Percentiles rank a stretch among this genome's conserved stretches.
Evolutionary conservation across 108 stramenopile species (phyloP).

Genomic region (Cyclotella kingstonii): DNA sequence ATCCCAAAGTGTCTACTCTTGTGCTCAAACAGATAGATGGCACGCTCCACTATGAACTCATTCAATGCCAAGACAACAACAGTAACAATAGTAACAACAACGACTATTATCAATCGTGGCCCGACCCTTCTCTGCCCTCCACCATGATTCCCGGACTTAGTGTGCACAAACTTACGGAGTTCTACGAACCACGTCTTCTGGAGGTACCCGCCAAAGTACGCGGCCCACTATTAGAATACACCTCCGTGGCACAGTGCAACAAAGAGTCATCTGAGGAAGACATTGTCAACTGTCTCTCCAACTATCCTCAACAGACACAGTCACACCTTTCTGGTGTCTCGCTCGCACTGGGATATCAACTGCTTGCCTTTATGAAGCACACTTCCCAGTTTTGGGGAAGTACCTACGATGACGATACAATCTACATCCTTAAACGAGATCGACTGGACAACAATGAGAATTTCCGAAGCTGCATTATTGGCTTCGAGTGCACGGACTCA

Average conservation of each 20-base stretch:
- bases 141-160: conserved; percentile 3
- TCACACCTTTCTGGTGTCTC: conserved; percentile 2
- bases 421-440: conserved; percentile 14
- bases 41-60: conserved; percentile 9
- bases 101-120: conserved; percentile 39
- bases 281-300: conserved; percentile 4
- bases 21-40: conserved; percentile 7
- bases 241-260: conserved; percentile 12
- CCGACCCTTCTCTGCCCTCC: conserved; percentile 4
- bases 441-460: conserved; percentile 5
- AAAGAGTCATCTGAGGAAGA: conserved; percentile 1
- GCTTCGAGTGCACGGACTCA: conserved; percentile 17
- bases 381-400: neutral
- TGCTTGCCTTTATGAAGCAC: conserved; percentile 17
- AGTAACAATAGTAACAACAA: neutral
- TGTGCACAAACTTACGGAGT: conserved; percentile 13
- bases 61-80: conserved; percentile 7
- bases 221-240: conserved; percentile 9
- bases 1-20: conserved; percentile 33
- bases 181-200: conserved; percentile 27
- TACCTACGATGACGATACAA: conserved; percentile 3
- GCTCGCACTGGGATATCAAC: conserved; percentile 11
- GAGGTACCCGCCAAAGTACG: neutral
- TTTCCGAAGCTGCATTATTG: conserved; percentile 14
- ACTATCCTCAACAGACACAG: neutral